Base-by-base conservation (phyloP, 2,329 filamentous ascomycete genomes). In the Xylaria sp. region DNA sequence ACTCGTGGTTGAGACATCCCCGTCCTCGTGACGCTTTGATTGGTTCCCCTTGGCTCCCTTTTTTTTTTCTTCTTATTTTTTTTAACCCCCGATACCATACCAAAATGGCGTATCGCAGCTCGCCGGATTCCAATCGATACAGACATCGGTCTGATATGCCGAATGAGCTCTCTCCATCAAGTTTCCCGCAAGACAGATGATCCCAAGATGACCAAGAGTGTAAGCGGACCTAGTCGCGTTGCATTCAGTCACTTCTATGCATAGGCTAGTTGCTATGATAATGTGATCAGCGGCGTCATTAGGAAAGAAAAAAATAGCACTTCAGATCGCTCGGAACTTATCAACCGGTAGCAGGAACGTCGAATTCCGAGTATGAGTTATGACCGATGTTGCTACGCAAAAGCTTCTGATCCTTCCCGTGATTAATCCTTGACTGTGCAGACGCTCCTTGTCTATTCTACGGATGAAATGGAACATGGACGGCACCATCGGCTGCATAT, bases 221-320 rank as follows among this genome's bases (percentile, higher is more conserved):
- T 89, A 9, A 91, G 79, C 0, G 89, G 88, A 0, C 86, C 88
- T 1, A 81, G 77, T 1, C 89, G 87, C 4, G 89, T 91, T 68
- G 91, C 82, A 71, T 92, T 92, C 69, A 92, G 78, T 77, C 90
- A 88, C 23, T 74, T 91, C 89, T 0, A 81, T 85, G 73, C 91
- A 91, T 67, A 82, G 84, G 0, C 89, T 89, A 0, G 88, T 82
- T 0, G 85, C 83, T 51, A 91, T 85, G 13, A 91, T 82, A 71
- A 92, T 90, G 23, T 84, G 83, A 66, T 85, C 81, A 8, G 78
- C 79, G 16, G 80, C 81, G 72, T 86, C 75, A 48, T 82, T 78
- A 0, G 78, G 78, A 0, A 83, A 65, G 1, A 80, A 83, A 25
- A 76, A 71, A 35, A 84, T 82, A 6, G 82, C 82, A 29, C 78